Conservation (phyloP, 345 rosid species). For the Brassica incana region DNA sequence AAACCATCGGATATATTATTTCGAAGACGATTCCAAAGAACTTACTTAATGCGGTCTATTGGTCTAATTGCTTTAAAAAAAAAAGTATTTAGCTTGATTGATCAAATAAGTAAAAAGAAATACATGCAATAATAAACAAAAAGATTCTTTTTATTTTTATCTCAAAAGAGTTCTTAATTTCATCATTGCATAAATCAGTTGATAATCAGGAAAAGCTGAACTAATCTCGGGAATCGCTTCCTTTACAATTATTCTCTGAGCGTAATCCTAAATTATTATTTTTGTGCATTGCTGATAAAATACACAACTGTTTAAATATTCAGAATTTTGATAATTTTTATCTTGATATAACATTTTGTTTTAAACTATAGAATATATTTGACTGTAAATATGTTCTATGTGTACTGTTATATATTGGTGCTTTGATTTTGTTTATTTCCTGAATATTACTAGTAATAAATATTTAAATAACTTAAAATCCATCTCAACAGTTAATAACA, state of each 20-base stretch:
- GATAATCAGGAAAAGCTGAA: not conserved
- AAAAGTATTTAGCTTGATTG: not conserved
- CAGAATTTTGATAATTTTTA: not conserved
- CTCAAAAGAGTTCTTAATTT: conserved; percentile 8
- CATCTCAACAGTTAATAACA: not conserved
- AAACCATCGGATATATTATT: not conserved
- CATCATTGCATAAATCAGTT: not conserved
- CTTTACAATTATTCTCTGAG: not conserved
- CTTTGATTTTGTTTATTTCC: not conserved
- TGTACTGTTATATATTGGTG: not conserved
- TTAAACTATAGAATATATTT: not conserved
- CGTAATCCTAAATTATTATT: not conserved
- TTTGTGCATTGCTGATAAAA: not conserved
- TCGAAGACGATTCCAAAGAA: conserved; percentile 10
- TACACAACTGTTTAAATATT: not conserved
- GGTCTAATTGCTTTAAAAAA: conserved; percentile 10
- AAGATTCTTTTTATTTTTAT: not conserved
- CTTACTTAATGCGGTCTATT: conserved; percentile 22
- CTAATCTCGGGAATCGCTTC: not conserved
- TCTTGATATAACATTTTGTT: not conserved
- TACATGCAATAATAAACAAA: not conserved
- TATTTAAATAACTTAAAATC: not conserved
- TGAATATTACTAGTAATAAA: not conserved
- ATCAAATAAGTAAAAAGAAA: conserved; percentile 11
- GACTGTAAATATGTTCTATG: not conserved